Evolutionary conservation across 2,329 filamentous ascomycete genomes (phyloP), one percentile per base, ranked within the genome.

Genomic region (Pyrenophora seminiperda): DNA sequence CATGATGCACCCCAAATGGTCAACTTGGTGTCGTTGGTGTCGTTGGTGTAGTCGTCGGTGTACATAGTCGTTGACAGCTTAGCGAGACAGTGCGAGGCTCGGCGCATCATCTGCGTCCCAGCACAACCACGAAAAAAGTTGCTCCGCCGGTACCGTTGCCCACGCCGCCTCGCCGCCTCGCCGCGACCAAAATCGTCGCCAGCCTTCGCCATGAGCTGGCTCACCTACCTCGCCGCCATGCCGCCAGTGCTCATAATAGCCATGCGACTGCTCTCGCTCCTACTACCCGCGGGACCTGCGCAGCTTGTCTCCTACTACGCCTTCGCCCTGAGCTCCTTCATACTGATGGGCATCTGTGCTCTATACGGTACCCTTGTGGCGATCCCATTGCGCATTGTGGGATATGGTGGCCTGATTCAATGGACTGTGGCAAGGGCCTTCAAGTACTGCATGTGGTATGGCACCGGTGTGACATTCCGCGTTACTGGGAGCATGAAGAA

Each of bases 401-500:
- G 91, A 52, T 83, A 88, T 63, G 86, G 85, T 52, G 85, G 88
- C 47, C 83, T 91, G 58, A 84, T 89, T 20, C 94, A 97, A 79
- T 97, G 91, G 90, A 85, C 90, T 31, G 85, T 85, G 7, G 94
- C 79, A 6, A 84, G 91, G 54, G 76, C 81, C 57, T 97, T 96
- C 81, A 89, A 92, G 73, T 89, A 84, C 76, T 71, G 83, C 60
- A 95, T 96, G 88, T 80, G 81, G 61, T 73, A 82, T 37, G 82
- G 84, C 39, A 91, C 91, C 1, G 93, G 93, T 53, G 81, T 97
- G 40, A 82, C 80, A 51, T 97, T 97, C 70, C 75, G 81, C 54
- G 76, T 96, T 41, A 81, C 87, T 36, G 67, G 68, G 18, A 66
- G 63, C 22, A 63, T 66, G 34, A 66, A 62, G 61, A 54, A 61